Evolutionary conservation across 2,329 filamentous ascomycete genomes (phyloP), one percentile per base, ranked within the genome.

Genomic region (Fusarium devonianum): DNA sequence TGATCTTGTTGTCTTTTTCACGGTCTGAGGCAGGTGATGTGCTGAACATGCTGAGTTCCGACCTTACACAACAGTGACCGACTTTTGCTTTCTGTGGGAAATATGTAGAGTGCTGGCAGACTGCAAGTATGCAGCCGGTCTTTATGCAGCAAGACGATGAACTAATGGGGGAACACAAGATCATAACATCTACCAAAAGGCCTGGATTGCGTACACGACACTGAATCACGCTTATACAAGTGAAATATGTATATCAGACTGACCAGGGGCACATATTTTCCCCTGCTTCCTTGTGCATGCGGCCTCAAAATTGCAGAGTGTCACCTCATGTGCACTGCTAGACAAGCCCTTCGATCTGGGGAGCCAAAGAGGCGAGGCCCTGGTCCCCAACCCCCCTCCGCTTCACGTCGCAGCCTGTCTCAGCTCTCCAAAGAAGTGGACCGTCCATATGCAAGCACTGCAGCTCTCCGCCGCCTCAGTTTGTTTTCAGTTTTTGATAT

Each of bases 31-130:
- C 25, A 41, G 34, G 13, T 45, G 33, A 52, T 39, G 32, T 45
- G 35, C 35, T 29, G 11, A 9, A 6, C 26, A 45, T 54, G 37
- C 43, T 48, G 17, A 30, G 18, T 11, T 16, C 29, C 39, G 51
- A 4, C 11, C 18, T 40, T 19, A 9, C n/a, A 35, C 13, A 9
- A 16, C 18, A 46, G 49, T 53, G 41, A 49, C 49, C 34, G 47
- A 50, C 23, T 46, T 57, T 62, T 60, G 29, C 35, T 41, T 25
- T 32, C 33, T 42, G 14, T 4, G 23, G 23, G 13, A 35, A 37
- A 22, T 21, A 14, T 17, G 23, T 19, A 14, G 38, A 17, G 19
- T 23, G n/a, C n/a, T n/a, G 19, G 19, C 18, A 46, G 12, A n/a
- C 28, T 52, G 45, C 23, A 49, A 36, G 34, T 38, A 37, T 29